A percentile compares a stretch with the other conserved stretches of the same genome.
These are phyloP conservation scores for Aspergillus arachidicola DNA, from an alignment of 2,329 filamentous ascomycete species.

Conservation along the genomic window DNA sequence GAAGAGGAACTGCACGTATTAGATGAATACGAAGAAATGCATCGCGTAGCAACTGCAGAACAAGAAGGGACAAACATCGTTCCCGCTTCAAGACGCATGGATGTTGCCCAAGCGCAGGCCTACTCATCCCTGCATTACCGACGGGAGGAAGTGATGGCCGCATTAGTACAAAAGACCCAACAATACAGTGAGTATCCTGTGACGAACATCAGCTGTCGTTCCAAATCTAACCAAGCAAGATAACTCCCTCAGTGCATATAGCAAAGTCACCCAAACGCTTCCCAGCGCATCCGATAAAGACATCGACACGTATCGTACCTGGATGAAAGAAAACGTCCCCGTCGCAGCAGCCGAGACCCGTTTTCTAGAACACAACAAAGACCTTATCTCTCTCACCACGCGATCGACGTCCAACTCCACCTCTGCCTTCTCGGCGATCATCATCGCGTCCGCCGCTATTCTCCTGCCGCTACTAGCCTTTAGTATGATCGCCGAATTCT, in stretches of 20 bases:
- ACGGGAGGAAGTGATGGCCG: constrained; percentile 56
- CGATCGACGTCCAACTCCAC: constrained; percentile 20
- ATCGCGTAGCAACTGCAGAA: constrained; percentile 34
- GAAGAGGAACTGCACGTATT: constrained; percentile 75
- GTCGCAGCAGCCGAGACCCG: constrained; percentile 54
- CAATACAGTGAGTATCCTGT: constrained; percentile 58
- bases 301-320: constrained; percentile 54
- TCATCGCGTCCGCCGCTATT: constrained; percentile 55
- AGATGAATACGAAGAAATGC: constrained; percentile 60
- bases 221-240: constrained; percentile 29
- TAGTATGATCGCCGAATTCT: constrained; percentile 58
- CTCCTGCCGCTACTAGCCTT: constrained; percentile 63
- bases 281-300: constrained; percentile 51
- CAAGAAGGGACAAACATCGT: constrained; percentile 35
- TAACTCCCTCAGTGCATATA: constrained; percentile 49
- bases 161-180: constrained; percentile 60
- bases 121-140: constrained; percentile 57
- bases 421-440: constrained; percentile 43
- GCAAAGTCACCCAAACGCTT: constrained; percentile 49
- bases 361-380: constrained; percentile 55
- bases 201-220: not conserved
- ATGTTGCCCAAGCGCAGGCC: constrained; percentile 49
- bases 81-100: constrained; percentile 44
- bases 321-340: constrained; percentile 55
- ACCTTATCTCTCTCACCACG: constrained; percentile 44